Conservation (phyloP, 2,329 filamentous ascomycete genomes). For the Epichloe festucae region DNA sequence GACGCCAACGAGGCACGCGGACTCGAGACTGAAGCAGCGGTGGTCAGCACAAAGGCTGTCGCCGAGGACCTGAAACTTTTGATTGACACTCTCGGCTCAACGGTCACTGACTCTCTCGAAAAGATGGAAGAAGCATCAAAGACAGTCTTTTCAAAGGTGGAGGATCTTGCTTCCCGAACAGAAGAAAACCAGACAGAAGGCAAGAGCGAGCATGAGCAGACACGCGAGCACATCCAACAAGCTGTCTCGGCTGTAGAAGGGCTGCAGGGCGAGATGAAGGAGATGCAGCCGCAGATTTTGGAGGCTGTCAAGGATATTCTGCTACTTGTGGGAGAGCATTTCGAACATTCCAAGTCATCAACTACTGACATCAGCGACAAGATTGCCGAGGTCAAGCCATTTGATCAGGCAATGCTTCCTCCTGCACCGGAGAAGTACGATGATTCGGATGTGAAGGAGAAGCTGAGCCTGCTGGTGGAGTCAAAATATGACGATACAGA, state of each 20-base stretch:
- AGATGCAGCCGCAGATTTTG: conserved; percentile 81
- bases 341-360: conserved; percentile 68
- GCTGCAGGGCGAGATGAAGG: conserved; percentile 64
- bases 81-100: conserved; percentile 71
- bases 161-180: conserved; percentile 61
- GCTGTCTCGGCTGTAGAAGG: conserved; percentile 60
- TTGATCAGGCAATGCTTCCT: conserved; percentile 45
- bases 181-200: conserved; percentile 63
- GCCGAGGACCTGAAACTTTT: conserved; percentile 79
- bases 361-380: conserved; percentile 41
- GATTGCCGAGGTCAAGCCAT: conserved; percentile 48
- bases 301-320: conserved; percentile 79
- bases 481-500: conserved; percentile 42
- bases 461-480: conserved; percentile 20
- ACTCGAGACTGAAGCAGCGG: conserved; percentile 56
- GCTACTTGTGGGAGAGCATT: conserved; percentile 70
- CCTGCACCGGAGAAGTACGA: conserved; percentile 40
- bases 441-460: conserved; percentile 19
- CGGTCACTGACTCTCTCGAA: conserved; percentile 70
- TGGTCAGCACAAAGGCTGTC: conserved; percentile 63
- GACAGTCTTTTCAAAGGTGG: conserved; percentile 71
- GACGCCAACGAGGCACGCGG: conserved; percentile 63
- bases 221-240: conserved; percentile 67
- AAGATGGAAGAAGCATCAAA: conserved; percentile 80
- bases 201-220: conserved; percentile 70